A percentile compares a stretch with the other conserved stretches of the same genome.
Conservation (phyloP, 108 stramenopile species). For the Cylindrotheca fusiformis region DNA sequence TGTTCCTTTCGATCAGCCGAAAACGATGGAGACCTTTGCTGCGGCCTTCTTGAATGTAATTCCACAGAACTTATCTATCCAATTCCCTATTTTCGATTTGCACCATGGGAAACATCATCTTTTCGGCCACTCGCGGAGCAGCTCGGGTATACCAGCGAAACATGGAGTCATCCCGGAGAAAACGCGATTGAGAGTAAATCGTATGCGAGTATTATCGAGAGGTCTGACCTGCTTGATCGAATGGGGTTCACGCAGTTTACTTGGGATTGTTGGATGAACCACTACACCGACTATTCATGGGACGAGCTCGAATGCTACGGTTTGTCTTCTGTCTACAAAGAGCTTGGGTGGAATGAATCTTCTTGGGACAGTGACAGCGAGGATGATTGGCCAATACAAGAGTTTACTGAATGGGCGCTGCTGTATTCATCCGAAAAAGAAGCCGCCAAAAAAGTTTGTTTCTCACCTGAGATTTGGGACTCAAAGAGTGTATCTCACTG, state of each 20-base stretch:
- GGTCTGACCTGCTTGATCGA: neutral
- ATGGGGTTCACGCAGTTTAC: neutral
- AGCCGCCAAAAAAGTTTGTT: constrained; percentile 3
- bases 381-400: neutral
- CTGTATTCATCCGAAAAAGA: neutral
- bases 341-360: constrained; percentile 7
- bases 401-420: neutral
- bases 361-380: constrained; percentile 1
- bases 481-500: neutral
- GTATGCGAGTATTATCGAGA: neutral
- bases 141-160: constrained; percentile 4
- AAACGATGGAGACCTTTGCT: too few relatives aligned
- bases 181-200: neutral
- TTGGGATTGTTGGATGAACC: constrained; percentile 18
- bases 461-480: constrained; percentile 3
- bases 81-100: constrained; percentile 4
- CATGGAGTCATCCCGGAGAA: constrained; percentile 2
- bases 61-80: neutral
- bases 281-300: constrained; percentile 12
- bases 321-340: constrained; percentile 1
- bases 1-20: too few relatives aligned
- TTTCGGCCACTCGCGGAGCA: neutral
- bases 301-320: neutral
- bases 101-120: constrained; percentile 2
- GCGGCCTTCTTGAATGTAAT: too few relatives aligned